Percentiles rank a stretch among this genome's conserved stretches.
phyloP scores from a whole-genome alignment of 208 protist species.

The Crithidia thermophila region DNA sequence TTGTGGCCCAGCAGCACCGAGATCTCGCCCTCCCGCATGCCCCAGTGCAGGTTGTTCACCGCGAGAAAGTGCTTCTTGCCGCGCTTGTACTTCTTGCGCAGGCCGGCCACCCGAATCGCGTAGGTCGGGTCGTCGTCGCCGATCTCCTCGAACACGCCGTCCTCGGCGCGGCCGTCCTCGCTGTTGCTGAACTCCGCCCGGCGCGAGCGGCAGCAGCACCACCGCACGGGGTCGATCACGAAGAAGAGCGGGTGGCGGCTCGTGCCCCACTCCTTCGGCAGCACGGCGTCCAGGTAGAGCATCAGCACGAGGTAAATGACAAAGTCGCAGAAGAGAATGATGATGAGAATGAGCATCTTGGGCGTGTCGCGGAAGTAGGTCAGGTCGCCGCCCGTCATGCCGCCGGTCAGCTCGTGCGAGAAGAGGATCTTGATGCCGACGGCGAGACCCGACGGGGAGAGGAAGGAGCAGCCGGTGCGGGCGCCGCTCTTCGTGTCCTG shows the following conservation, averaged over 20 bases:
- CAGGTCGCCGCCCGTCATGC: constrained; percentile 32
- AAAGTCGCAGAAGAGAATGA: constrained; percentile 49
- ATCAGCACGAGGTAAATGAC: constrained; percentile 69
- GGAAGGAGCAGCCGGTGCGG: constrained; percentile 39
- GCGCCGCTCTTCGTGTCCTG: constrained; percentile 30
- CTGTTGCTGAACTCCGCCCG: constrained; percentile 13
- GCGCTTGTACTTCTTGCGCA: constrained; percentile 39
- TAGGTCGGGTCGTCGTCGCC: constrained; percentile 23
- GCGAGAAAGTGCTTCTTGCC: constrained; percentile 58
- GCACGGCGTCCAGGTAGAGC: constrained; percentile 77
- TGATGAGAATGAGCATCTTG: constrained; percentile 43
- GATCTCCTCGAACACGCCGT: constrained; percentile 31
- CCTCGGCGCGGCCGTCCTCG: constrained; percentile 34
- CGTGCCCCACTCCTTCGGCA: constrained; percentile 68
- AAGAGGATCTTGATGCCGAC: constrained; percentile 57
- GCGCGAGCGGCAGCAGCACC: constrained; percentile 28
- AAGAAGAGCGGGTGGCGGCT: constrained; percentile 64
- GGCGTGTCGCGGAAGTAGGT: constrained; percentile 44
- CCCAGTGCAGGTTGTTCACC: constrained; percentile 74
- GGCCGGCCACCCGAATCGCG: constrained; percentile 33
- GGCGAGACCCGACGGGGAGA: constrained; percentile 63
- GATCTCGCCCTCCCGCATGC: constrained; percentile 58
- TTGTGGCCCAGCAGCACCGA: constrained; percentile 89
- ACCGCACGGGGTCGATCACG: constrained; percentile 39
- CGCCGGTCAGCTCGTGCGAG: constrained; percentile 42